Percentiles rank a stretch among this genome's conserved stretches.
Conservation (phyloP, 345 rosid genomes). For the Moricandia moricandioides region DNA sequence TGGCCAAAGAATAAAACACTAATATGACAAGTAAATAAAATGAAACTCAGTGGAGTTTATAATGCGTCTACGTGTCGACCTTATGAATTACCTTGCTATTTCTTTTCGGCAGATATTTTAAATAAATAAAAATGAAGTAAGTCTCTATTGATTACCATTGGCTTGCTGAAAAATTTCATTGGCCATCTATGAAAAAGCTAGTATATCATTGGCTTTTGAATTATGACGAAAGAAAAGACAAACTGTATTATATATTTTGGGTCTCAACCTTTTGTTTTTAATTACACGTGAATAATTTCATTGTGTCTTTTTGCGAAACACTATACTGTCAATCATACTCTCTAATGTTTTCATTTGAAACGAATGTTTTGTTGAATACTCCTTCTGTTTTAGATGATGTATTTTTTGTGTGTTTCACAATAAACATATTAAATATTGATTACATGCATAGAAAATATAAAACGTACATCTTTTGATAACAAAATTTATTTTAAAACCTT, state of each 20-base stretch:
- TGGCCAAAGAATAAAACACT: conserved; percentile 32
- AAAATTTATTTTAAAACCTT: no score
- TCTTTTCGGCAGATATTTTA: neutral
- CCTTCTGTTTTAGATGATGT: no score
- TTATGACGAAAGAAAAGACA: conserved; percentile 37
- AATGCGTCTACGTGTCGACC: conserved; percentile 32
- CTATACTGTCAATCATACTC: conserved; percentile 8
- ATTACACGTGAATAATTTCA: conserved; percentile 23
- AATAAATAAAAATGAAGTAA: conserved; percentile 5
- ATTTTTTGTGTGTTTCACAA: no score
- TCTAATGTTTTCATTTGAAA: neutral
- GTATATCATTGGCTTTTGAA: conserved; percentile 17
- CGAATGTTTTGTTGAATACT: neutral
- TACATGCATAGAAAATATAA: no score
- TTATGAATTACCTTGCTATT: neutral
- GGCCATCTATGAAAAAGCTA: neutral
- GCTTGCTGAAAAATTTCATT: conserved; percentile 18
- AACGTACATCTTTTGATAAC: no score
- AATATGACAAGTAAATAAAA: conserved; percentile 11
- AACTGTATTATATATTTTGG: conserved; percentile 12
- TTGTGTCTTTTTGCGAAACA: neutral
- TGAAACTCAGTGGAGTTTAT: conserved; percentile 26
- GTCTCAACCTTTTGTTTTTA: conserved; percentile 8
- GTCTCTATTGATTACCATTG: neutral
- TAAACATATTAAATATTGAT: no score